Conservation (phyloP, 805 yeast genomes). For the Myxozyma neotropica region DNA sequence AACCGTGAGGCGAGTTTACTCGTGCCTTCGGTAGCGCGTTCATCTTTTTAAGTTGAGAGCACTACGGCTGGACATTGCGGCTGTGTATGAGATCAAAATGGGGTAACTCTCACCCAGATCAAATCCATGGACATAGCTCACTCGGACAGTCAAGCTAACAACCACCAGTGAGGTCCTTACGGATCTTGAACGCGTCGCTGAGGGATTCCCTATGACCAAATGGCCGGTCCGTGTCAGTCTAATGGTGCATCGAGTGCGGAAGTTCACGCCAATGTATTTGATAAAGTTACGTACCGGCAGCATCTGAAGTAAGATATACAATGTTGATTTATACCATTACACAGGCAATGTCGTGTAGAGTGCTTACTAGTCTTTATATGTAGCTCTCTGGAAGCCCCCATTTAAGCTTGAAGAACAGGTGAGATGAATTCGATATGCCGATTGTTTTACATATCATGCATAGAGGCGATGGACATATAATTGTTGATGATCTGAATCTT, state of each 20-base stretch:
- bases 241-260: conserved; percentile 76
- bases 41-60: too few relatives aligned
- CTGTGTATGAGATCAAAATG: too few relatives aligned
- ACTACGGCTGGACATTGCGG: too few relatives aligned
- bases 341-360: too few relatives aligned
- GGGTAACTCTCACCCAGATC: too few relatives aligned
- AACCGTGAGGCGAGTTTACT: too few relatives aligned
- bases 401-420: conserved; percentile 88
- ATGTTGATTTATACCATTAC: too few relatives aligned
- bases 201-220: conserved; percentile 89
- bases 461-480: conserved; percentile 82
- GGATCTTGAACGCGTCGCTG: conserved; percentile 82
- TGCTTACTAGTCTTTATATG: neutral
- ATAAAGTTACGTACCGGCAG: conserved; percentile 87
- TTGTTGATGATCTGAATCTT: conserved; percentile 90
- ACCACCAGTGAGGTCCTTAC: conserved; percentile 55
- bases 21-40: too few relatives aligned
- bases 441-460: conserved; percentile 77
- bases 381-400: conserved; percentile 74
- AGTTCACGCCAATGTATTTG: conserved; percentile 83
- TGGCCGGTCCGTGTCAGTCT: conserved; percentile 82
- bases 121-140: too few relatives aligned
- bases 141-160: conserved; percentile 29
- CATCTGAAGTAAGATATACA: too few relatives aligned
- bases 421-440: conserved; percentile 97